Percentiles rank a stretch among this genome's conserved stretches.
phyloP scores from a whole-genome alignment of 257 asterid species.

The Misopates orontium region DNA sequence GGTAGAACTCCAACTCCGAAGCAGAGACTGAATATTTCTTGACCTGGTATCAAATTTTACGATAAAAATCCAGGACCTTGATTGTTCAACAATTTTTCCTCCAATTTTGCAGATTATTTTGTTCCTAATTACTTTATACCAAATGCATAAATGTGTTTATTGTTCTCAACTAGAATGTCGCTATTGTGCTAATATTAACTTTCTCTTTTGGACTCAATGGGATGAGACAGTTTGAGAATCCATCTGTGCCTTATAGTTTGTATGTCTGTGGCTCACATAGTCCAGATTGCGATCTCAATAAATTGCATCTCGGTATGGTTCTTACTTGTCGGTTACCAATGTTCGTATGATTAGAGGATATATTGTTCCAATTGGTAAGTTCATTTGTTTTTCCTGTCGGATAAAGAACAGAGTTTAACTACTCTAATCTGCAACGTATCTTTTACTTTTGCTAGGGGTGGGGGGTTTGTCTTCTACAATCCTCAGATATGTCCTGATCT shows the following conservation, averaged over 20 bases:
- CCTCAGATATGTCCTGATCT: background rate
- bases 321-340: constrained; percentile 6
- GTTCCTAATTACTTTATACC: background rate
- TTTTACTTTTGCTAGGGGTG: background rate
- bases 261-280: background rate
- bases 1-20: no score
- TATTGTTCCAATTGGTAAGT: background rate
- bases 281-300: background rate
- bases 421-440: background rate
- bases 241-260: background rate
- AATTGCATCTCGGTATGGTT: background rate
- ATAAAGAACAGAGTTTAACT: background rate
- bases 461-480: background rate
- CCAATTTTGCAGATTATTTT: background rate
- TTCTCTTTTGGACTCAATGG: background rate
- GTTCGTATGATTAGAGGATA: constrained; percentile 3
- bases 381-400: background rate
- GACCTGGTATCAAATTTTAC: no score
- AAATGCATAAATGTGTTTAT: background rate
- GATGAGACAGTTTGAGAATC: background rate
- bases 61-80: constrained; percentile 5
- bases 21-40: no score
- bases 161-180: background rate
- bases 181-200: background rate
- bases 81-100: background rate